These are phyloP conservation scores for Solanum bukasovii DNA, from an alignment of 257 asterid genomes.

Conservation along the genomic window DNA sequence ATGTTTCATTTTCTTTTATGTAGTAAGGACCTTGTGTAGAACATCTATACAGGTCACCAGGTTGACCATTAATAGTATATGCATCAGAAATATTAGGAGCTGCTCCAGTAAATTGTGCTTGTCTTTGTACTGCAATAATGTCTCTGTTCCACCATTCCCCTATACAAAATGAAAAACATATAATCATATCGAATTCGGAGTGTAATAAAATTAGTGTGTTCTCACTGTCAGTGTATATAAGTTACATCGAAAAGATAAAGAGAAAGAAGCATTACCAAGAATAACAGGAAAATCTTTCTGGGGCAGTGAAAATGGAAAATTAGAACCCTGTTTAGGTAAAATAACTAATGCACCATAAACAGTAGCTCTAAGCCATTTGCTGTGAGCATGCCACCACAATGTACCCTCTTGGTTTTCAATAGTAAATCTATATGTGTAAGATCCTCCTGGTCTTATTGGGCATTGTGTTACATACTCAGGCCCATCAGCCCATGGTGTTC, in stretches of 20 bases:
- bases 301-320: constrained; percentile 42
- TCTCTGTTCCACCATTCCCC: constrained; percentile 86
- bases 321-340: constrained; percentile 36
- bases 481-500: constrained; percentile 81
- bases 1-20: background rate
- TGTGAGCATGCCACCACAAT: constrained; percentile 82
- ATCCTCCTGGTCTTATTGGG: constrained; percentile 51
- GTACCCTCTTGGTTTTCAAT: constrained; percentile 64
- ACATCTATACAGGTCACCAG: constrained; percentile 59
- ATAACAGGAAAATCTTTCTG: constrained; percentile 40
- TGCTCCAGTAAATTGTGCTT: constrained; percentile 57
- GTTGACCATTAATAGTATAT: constrained; percentile 72
- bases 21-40: constrained; percentile 17
- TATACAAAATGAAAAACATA: background rate
- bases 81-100: constrained; percentile 74
- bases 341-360: constrained; percentile 65
- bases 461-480: constrained; percentile 67
- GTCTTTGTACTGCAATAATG: constrained; percentile 38
- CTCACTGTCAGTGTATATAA: background rate
- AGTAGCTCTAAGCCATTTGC: constrained; percentile 61
- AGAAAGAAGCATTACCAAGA: constrained; percentile 30
- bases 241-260: background rate
- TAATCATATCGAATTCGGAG: background rate
- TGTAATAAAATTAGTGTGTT: background rate
- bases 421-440: constrained; percentile 50